Conservation (phyloP, 1,284 basidiomycete genomes). For the Flammula alnicola region DNA sequence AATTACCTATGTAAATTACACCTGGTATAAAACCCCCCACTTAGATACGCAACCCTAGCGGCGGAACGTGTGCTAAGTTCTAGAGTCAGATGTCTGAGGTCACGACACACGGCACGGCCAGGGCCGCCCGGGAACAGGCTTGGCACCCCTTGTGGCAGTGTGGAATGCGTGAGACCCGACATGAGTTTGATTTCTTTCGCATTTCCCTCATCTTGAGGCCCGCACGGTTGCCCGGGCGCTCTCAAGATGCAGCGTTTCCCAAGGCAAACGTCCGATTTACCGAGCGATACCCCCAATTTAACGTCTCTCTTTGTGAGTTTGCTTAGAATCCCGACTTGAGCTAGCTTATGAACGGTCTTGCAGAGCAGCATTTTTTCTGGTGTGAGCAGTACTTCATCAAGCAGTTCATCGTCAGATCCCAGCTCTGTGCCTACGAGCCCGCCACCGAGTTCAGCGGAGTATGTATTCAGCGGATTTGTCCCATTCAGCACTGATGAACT, state of each 20-base stretch:
- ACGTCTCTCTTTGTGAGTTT: background rate
- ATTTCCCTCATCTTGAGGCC: background rate
- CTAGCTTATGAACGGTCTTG: background rate
- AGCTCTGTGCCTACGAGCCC: background rate
- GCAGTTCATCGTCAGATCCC: background rate
- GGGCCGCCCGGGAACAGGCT: too few relatives aligned
- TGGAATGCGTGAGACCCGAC: too few relatives aligned
- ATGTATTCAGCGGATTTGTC: background rate
- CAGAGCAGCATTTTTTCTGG: background rate
- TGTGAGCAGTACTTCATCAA: background rate
- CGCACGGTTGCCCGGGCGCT: background rate
- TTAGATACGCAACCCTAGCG: too few relatives aligned
- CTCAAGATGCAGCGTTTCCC: conserved; percentile 1
- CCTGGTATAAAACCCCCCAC: too few relatives aligned
- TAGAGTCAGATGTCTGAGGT: too few relatives aligned
- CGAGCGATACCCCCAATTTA: background rate
- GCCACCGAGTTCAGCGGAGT: background rate
- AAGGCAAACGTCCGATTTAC: background rate
- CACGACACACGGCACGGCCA: too few relatives aligned
- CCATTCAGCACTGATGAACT: too few relatives aligned
- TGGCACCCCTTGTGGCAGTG: too few relatives aligned
- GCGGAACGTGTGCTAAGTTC: too few relatives aligned
- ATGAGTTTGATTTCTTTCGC: too few relatives aligned
- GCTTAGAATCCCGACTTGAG: background rate
- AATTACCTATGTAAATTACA: too few relatives aligned